Evolutionary conservation across 2,329 filamentous ascomycete genomes (phyloP).

Genomic region (Penicillium brevicompactum): DNA sequence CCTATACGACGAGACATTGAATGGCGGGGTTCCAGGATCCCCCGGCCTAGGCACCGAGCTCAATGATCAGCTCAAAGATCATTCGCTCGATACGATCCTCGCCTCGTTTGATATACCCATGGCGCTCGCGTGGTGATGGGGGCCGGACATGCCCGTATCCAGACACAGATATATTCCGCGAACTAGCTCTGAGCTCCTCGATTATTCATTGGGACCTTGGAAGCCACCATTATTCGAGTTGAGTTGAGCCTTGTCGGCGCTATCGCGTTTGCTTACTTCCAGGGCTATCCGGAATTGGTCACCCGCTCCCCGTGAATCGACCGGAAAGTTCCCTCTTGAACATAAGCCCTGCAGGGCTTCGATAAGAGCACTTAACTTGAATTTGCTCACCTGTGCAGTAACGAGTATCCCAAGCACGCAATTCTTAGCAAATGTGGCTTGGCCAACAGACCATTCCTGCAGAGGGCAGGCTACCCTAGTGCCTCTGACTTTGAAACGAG

Average conservation of each 20-base stretch:
- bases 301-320: slow-evolving; percentile 7
- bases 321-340: too few species aligned
- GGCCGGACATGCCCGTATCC: slow-evolving; percentile 10
- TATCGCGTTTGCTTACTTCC: slow-evolving; percentile 4
- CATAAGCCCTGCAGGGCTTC: too few species aligned
- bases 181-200: slow-evolving; percentile 6
- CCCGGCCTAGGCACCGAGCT: slow-evolving; percentile 6
- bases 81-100: slow-evolving; percentile 15
- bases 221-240: slow-evolving; percentile 16
- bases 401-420: not conserved
- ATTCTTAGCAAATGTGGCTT: not conserved
- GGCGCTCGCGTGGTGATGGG: slow-evolving; percentile 8
- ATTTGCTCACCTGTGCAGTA: not conserved
- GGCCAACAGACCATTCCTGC: not conserved
- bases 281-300: slow-evolving; percentile 7
- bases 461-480: not conserved
- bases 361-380: not conserved
- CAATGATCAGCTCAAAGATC: slow-evolving; percentile 1
- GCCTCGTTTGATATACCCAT: slow-evolving; percentile 3
- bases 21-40: slow-evolving; percentile 8
- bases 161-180: slow-evolving; percentile 1
- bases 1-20: slow-evolving; percentile 6
- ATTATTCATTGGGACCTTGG: slow-evolving; percentile 16
- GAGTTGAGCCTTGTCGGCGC: not conserved
- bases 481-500: not conserved